Percentiles rank a stretch among this genome's conserved stretches.
Conservation (phyloP, 768 basidiomycete species). For the Fomitopsis serialis region DNA sequence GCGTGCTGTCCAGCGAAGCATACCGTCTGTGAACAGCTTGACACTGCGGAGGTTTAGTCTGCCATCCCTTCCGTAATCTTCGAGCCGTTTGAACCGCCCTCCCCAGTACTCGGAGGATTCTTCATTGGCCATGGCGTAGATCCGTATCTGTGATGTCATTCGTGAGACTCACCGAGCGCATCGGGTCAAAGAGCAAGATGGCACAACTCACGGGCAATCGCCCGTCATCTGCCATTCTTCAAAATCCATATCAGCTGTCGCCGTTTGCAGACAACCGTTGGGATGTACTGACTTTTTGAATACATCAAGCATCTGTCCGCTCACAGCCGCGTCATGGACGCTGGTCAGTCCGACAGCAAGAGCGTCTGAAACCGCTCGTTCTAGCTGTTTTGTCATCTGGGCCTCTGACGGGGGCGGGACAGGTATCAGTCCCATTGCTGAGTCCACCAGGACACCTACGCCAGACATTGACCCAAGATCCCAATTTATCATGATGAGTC, state of each 20-base stretch:
- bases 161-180: background rate
- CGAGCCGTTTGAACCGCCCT: constrained; percentile 43
- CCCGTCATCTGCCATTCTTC: constrained; percentile 63
- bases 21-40: constrained; percentile 77
- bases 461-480: background rate
- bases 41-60: constrained; percentile 57
- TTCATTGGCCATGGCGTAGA: constrained; percentile 36
- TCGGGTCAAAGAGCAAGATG: background rate
- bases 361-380: constrained; percentile 61
- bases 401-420: constrained; percentile 54
- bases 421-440: constrained; percentile 75
- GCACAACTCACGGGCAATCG: constrained; percentile 55
- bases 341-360: constrained; percentile 78
- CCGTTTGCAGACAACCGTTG: no score
- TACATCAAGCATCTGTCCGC: constrained; percentile 50
- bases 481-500: background rate
- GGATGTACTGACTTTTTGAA: constrained; percentile 49
- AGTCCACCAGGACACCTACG: constrained; percentile 76
- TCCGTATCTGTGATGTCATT: constrained; percentile 22
- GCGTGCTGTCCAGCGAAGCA: constrained; percentile 1
- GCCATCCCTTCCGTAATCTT: constrained; percentile 51
- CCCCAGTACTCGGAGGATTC: constrained; percentile 57
- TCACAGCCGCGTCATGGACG: constrained; percentile 76
- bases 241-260: background rate
- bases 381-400: constrained; percentile 56